Evolutionary conservation across 1,139 yeast species (phyloP).

Genomic region (Yamadazyma trypodendri): DNA sequence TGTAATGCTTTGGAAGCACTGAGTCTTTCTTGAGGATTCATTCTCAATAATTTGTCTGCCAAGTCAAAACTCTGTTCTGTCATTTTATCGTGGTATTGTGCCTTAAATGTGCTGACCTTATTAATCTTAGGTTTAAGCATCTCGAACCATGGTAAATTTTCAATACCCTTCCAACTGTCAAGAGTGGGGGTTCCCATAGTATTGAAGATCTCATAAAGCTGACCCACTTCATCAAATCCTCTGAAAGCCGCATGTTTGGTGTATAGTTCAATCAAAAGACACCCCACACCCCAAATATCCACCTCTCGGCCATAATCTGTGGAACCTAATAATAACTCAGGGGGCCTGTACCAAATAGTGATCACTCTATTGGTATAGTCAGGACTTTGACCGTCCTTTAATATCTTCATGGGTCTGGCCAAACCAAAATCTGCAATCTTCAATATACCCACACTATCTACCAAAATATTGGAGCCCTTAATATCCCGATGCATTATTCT

Average conservation of each 20-base stretch:
- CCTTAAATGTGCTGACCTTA: constrained; percentile 46
- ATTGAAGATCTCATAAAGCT: constrained; percentile 70
- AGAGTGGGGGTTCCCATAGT: constrained; percentile 83
- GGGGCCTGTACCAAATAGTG: constrained; percentile 97
- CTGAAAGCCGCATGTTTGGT: constrained; percentile 75
- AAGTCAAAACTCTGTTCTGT: constrained; percentile 60
- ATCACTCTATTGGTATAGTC: constrained; percentile 93
- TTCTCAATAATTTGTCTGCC: constrained; percentile 58
- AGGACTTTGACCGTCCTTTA: constrained; percentile 51
- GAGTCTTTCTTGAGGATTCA: constrained; percentile 71
- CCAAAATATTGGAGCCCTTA: constrained; percentile 86
- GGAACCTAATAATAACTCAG: constrained; percentile 85
- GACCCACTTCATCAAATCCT: constrained; percentile 87
- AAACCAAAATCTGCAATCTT: constrained; percentile 94
- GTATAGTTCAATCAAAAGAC: constrained; percentile 80
- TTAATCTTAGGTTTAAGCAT: constrained; percentile 65
- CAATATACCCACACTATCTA: constrained; percentile 68
- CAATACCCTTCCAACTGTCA: constrained; percentile 76
- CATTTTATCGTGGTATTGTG: constrained; percentile 47
- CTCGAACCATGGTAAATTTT: constrained; percentile 87
- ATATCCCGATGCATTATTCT: constrained; percentile 90
- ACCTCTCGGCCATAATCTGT: constrained; percentile 89
- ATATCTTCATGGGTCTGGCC: constrained; percentile 74
- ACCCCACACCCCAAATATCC: constrained; percentile 97
- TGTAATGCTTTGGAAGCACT: constrained; percentile 86